Percentiles rank a stretch among this genome's conserved stretches.
Conservation (phyloP, 345 rosid genomes). For the Arabis hirsuta region DNA sequence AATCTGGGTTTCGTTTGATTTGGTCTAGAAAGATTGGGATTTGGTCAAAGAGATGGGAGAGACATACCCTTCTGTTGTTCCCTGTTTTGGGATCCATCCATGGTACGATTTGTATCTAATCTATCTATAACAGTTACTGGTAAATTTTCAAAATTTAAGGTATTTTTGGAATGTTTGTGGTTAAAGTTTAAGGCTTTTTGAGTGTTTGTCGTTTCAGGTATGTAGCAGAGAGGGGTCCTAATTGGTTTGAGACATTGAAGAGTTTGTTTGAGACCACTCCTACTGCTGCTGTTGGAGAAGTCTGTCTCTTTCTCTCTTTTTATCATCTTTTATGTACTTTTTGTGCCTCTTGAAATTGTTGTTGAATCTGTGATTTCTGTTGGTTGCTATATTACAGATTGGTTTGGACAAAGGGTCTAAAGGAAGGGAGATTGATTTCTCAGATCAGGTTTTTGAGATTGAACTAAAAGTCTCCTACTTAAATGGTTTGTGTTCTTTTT, state of each 20-base stretch:
- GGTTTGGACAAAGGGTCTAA: constrained; percentile 92
- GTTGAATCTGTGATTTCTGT: neutral
- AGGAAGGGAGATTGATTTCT: constrained; percentile 74
- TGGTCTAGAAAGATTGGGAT: constrained; percentile 76
- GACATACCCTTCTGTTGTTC: constrained; percentile 67
- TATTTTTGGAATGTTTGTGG: constrained; percentile 2
- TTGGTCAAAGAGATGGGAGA: constrained; percentile 76
- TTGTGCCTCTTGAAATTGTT: neutral
- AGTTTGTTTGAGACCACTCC: constrained; percentile 70
- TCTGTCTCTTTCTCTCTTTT: constrained; percentile 29
- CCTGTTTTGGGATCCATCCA: constrained; percentile 96
- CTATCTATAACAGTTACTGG: no score
- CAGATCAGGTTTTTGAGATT: constrained; percentile 61
- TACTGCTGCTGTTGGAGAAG: constrained; percentile 95
- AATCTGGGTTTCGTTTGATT: constrained; percentile 10
- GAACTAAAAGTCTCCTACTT: neutral
- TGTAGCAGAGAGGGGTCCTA: constrained; percentile 69
- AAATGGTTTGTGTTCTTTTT: neutral
- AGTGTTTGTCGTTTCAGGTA: constrained; percentile 49
- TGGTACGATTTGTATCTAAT: constrained; percentile 49
- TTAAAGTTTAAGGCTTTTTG: neutral
- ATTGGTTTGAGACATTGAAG: constrained; percentile 75
- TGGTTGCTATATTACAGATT: constrained; percentile 51
- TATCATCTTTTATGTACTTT: neutral
- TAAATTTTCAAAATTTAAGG: constrained; percentile 6